These are phyloP conservation scores for Diplocarpon rosae DNA, from an alignment of 2,329 filamentous ascomycete species.

Conservation along the genomic window DNA sequence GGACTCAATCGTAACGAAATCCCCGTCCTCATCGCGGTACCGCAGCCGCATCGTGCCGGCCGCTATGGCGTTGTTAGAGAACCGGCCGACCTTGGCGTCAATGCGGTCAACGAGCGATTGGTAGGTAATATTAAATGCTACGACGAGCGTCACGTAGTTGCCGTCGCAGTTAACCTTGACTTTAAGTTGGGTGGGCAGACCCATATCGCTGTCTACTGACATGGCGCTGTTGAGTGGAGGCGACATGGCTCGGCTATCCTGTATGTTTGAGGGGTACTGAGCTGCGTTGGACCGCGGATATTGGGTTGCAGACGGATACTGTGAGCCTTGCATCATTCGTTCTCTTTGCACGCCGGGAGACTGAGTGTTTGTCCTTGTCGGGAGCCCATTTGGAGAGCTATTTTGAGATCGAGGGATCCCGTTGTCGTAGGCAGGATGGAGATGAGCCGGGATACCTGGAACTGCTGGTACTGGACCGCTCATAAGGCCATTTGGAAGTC, in stretches of 20 bases:
- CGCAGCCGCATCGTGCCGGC: conserved; percentile 75
- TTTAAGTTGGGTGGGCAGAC: conserved; percentile 67
- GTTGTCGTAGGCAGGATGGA: conserved; percentile 48
- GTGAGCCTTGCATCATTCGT: conserved; percentile 36
- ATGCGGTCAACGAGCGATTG: conserved; percentile 90
- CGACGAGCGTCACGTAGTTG: conserved; percentile 91
- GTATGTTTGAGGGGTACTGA: conserved; percentile 23
- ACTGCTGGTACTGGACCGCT: conserved; percentile 50
- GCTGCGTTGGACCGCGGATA: conserved; percentile 23
- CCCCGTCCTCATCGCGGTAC: conserved; percentile 85
- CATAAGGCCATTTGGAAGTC: conserved; percentile 39
- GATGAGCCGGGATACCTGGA: conserved; percentile 64
- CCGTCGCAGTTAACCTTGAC: conserved; percentile 90
- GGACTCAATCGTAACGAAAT: conserved; percentile 85
- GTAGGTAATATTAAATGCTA: conserved; percentile 89
- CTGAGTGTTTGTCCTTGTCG: conserved; percentile 57
- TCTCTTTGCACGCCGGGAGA: conserved; percentile 59
- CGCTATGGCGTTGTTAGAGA: conserved; percentile 74
- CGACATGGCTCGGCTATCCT: conserved; percentile 32
- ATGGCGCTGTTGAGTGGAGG: conserved; percentile 30
- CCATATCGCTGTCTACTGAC: conserved; percentile 36
- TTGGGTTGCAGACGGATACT: conserved; percentile 26
- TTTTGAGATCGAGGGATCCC: conserved; percentile 68
- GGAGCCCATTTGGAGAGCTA: conserved; percentile 63
- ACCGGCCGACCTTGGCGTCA: conserved; percentile 83